Conservation (phyloP, 441 rosid genomes). For the Arabidopsis lyrata region DNA sequence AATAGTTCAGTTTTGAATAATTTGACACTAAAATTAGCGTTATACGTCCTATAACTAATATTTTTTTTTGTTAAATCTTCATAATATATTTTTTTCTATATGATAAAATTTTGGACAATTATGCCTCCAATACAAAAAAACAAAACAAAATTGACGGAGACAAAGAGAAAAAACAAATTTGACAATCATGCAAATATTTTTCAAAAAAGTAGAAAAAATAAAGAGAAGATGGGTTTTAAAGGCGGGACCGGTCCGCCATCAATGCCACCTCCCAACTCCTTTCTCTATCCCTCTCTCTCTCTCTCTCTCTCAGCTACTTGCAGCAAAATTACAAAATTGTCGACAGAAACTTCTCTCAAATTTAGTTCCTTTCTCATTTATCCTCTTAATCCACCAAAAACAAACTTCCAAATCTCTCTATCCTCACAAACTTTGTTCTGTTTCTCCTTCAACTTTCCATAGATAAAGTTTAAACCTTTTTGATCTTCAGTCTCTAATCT, state of each 20-base stretch:
- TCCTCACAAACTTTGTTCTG: constrained; percentile 36
- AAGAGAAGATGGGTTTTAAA: constrained; percentile 36
- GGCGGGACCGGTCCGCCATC: constrained; percentile 56
- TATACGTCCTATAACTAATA: no score
- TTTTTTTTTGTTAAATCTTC: no score
- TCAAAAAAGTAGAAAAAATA: neutral
- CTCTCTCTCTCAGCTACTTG: constrained; percentile 40
- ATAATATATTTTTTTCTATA: no score
- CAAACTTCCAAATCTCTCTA: neutral
- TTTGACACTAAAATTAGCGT: no score
- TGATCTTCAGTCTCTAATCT: constrained; percentile 35
- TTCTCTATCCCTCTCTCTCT: constrained; percentile 21
- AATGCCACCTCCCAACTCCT: constrained; percentile 46
- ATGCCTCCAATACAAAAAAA: neutral
- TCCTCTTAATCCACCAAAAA: neutral
- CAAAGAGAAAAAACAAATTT: neutral
- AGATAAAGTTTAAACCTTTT: constrained; percentile 28
- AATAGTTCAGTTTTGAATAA: no score
- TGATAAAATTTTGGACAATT: no score
- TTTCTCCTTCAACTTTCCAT: constrained; percentile 22
- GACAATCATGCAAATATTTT: constrained; percentile 4
- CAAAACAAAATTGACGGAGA: neutral
- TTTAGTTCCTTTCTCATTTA: constrained; percentile 12
- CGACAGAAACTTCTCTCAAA: constrained; percentile 25
- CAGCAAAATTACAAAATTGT: constrained; percentile 27